Evolutionary conservation across 176 grass and related monocot species (phyloP), one percentile per base, ranked within the genome.

Genomic region (Stipa capillata): DNA sequence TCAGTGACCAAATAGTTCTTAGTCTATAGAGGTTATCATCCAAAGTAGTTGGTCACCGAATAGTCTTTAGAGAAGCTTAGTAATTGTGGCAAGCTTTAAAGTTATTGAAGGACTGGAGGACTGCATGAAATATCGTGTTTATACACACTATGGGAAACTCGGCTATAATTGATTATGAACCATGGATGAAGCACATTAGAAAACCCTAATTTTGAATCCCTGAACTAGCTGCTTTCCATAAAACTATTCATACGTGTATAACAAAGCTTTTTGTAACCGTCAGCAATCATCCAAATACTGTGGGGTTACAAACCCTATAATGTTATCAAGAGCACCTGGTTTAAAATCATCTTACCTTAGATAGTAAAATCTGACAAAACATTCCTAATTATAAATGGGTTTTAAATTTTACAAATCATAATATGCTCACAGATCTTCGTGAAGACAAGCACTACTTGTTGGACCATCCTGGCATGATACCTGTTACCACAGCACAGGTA

Each of bases 371-470:
- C 28, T 42, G 10, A 80, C 9, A 55, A 31, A 18, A 20, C 12
- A 76, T 15, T 70, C 17, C 41, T 70, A 63, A 15, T 76, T 52
- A 37, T 37, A 33, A 71, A 50, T n/a, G 5, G n/a, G 15, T 63
- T 35, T 49, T 49, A 36, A 34, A 78, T 50, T 89, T 62, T 54
- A 47, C 0, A 42, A 81, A 77, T 70, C 17, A 18, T 85, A 8
- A 54, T 85, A 33, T 80, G 39, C 54, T 51, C 78, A 7, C 69
- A 99, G 96, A 99, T 99, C 93, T 99, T 84, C 96, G 96, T 78
- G 96, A 99, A 89, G 92, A 99, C 75, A 99, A 95, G 54, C 92
- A 99, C 59, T 99, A 99, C 73, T 84, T 99, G 69, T 69, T 90
- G 78, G 96, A 99, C 73, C 96, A 99, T 89, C 96, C 96, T 72